Base-by-base conservation (phyloP, 805 yeast species). In the Hanseniaspora taiwanica region DNA sequence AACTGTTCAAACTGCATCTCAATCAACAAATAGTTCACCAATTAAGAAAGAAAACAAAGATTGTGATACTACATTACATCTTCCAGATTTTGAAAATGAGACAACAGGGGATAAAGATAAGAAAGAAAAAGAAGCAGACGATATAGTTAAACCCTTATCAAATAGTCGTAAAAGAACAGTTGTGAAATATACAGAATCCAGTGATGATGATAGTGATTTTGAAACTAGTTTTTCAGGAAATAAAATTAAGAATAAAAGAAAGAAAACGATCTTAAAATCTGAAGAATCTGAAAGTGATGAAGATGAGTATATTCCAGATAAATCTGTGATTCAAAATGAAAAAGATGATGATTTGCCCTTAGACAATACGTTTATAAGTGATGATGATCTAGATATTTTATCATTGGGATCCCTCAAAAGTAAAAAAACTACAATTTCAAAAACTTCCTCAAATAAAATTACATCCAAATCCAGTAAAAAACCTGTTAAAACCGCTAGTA, bases 141-240 rank as follows among this genome's bases (percentile, higher is more conserved):
- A 27, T 21, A 37, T 36, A 9, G 16, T 36, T 16, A 13, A 8
- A 4, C 14, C 42, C 8, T 36, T 49, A 3, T 37, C 41, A 8
- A 43, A 44, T 38, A 46, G 51, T 42, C 46, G 46, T 35, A n/a
- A 21, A 14, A 56, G 55, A 43, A 59, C 48, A 40, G 43, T 45
- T 18, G 44, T 64, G 4, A 58, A 51, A 36, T 66, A 65, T 42
- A 50, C 56, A 1, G 72, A 65, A 48, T 39, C 54, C 12, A 67
- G 60, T 29, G 66, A 62, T 4, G 66, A 59, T 1, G 66, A 58
- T 20, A 54, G 47, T 12, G 59, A 45, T 10, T 21, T 36, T 24
- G 31, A 24, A 24, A 36, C 36, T 33, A 33, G 36, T 33, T 33
- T 33, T 33, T 33, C 36, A 3, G 23, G 14, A 9, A 12, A 21